Conservation (phyloP, 2,329 filamentous ascomycete species). For the Fusarium sp. region DNA sequence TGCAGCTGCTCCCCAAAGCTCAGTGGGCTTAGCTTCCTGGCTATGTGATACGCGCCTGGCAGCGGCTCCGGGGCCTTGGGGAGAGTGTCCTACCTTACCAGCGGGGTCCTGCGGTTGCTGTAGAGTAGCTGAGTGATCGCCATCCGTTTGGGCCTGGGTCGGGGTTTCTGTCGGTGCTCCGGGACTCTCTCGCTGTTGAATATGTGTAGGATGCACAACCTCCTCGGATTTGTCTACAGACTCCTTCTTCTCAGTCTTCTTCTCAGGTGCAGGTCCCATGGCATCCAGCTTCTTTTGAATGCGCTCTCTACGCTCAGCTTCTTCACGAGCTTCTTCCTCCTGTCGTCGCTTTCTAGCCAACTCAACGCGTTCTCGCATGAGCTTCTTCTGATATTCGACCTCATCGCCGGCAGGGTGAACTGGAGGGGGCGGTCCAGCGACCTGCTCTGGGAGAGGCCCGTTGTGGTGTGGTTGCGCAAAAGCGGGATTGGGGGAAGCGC, state of each 20-base stretch:
- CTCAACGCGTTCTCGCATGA: conserved; percentile 79
- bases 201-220: conserved; percentile 47
- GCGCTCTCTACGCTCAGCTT: conserved; percentile 76
- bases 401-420: conserved; percentile 61
- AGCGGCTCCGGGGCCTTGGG: conserved; percentile 25
- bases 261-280: conserved; percentile 72
- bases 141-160: conserved; percentile 37
- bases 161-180: conserved; percentile 9
- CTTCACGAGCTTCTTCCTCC: conserved; percentile 77
- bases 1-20: conserved; percentile 53
- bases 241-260: conserved; percentile 67
- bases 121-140: conserved; percentile 2
- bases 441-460: conserved; percentile 45
- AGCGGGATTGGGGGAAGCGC: conserved; percentile 57
- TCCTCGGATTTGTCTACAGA: conserved; percentile 55
- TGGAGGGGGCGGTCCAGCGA: conserved; percentile 48
- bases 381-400: conserved; percentile 72
- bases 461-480: conserved; percentile 55
- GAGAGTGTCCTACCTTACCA: conserved; percentile 27
- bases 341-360: conserved; percentile 74
- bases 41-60: conserved; percentile 49
- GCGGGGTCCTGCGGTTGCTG: conserved; percentile 27
- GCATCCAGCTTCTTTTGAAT: conserved; percentile 78
- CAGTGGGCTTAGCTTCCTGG: conserved; percentile 49
- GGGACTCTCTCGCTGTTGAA: conserved; percentile 49